Evolutionary conservation across 1,139 yeast genomes (phyloP), one percentile per base, ranked within the genome.

Genomic region (Blastobotrys malaysiensis): DNA sequence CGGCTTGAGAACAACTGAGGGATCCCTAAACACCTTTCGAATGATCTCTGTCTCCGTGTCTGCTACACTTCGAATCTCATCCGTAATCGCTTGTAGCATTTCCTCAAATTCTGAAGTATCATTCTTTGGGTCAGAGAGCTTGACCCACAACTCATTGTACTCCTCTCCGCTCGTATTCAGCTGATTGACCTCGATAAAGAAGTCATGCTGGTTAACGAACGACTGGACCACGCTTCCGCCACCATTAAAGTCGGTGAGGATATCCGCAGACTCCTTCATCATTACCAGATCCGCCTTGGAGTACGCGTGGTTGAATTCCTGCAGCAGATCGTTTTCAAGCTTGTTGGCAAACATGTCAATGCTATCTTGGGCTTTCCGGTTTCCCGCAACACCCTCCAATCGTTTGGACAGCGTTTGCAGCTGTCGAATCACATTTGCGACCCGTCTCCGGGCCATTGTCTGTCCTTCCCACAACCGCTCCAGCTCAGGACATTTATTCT

Each of bases 211-310:
- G 65, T 83, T 84, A 46, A 90, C 89, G 71, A 88, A 91, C 52
- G 87, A 81, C 66, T 86, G 90, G 13, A 89, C 86, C 11, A 90
- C 95, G 57, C 85, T 84, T 3, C 82, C 77, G 9, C 97, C 97
- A 13, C 91, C 95, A 65, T 93, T 91, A 71, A 84, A 91, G 57
- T 84, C 88, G 53, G 84, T 79, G 52, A 91, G 74, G n/a, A 90
- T 81, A 51, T 81, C 81, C 0, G 97, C 90, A 43, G 88, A 82
- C 56, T 85, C 90, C 61, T 80, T 83, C 87, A 93, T 84, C 52
- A 81, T 81, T n/a, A 77, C 77, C 63, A 84, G 79, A 60, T 85
- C 86, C 43, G 83, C 85, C 7, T 80, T 68, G 26, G 72, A 63
- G 61, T 75, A 75, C 2, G 77, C 77, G 31, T 66, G 68, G 55